Evolutionary conservation across 2,329 filamentous ascomycete genomes (phyloP).

Genomic region (Fusarium redolens): DNA sequence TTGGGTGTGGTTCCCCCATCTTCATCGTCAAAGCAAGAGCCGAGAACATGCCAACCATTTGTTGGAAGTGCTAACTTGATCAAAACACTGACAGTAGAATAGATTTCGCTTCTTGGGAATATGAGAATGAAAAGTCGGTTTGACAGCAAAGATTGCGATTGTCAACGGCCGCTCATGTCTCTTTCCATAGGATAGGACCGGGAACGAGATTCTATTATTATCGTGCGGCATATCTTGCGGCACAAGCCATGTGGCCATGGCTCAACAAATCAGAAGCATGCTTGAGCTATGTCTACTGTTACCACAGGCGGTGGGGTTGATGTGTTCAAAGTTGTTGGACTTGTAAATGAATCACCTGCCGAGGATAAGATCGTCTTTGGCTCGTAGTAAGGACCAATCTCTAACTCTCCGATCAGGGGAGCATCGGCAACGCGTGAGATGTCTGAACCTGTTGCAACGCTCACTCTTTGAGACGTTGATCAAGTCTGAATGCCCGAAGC

Average conservation of each 20-base stretch:
- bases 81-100: not conserved
- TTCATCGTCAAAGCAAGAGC: not conserved
- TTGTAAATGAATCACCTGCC: not conserved
- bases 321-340: not conserved
- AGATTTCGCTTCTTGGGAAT: not conserved
- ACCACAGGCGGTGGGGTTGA: conserved; percentile 21
- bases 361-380: not conserved
- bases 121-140: not conserved
- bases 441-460: conserved; percentile 31
- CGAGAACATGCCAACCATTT: not conserved
- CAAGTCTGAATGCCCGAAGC: conserved; percentile 28
- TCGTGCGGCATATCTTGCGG: conserved; percentile 29
- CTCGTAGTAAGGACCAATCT: conserved; percentile 1
- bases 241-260: conserved; percentile 20
- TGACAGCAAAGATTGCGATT: conserved; percentile 2
- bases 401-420: not conserved
- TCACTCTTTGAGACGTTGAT: conserved; percentile 36
- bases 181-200: conserved; percentile 4
- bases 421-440: conserved; percentile 7
- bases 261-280: conserved; percentile 23
- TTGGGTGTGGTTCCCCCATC: not conserved
- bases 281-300: conserved; percentile 15
- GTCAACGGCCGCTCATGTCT: not conserved
- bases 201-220: conserved; percentile 39
- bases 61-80: not conserved